phyloP scores from a whole-genome alignment of 2,329 filamentous ascomycete species.

The Pyrenophora graminea region DNA sequence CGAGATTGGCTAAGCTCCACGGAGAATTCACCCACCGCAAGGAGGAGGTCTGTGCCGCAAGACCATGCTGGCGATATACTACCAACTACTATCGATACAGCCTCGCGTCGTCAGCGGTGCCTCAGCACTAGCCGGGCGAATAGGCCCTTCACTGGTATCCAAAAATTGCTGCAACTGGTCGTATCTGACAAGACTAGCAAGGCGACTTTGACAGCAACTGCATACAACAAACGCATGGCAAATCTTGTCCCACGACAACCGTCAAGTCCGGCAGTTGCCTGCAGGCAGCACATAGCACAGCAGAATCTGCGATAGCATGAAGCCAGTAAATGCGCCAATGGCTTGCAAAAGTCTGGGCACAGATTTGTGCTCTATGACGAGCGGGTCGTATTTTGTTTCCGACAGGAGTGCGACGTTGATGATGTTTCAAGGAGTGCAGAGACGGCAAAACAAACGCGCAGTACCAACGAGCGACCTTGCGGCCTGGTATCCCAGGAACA shows the following conservation, averaged over 20 bases:
- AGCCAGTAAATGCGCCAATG: slow-evolving; percentile 9
- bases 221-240: slow-evolving; percentile 3
- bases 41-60: background rate
- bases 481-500: slow-evolving; percentile 26
- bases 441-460: slow-evolving; percentile 24
- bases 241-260: background rate
- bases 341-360: slow-evolving; percentile 14
- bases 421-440: slow-evolving; percentile 34
- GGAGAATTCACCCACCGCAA: background rate
- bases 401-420: slow-evolving; percentile 33
- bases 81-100: slow-evolving; percentile 3
- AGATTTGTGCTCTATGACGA: slow-evolving; percentile 6
- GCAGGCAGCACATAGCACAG: slow-evolving; percentile 4
- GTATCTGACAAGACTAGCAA: background rate
- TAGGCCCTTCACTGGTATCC: background rate
- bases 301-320: slow-evolving; percentile 14
- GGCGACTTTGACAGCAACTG: background rate
- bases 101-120: background rate
- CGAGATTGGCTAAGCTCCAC: slow-evolving; percentile 1
- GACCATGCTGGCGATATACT: background rate
- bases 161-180: background rate
- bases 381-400: slow-evolving; percentile 20
- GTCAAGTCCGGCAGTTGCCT: background rate
- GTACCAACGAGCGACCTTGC: slow-evolving; percentile 29
- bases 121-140: background rate